These are phyloP conservation scores for Rhododendron molle DNA, from an alignment of 148 eudicot genomes.

Conservation along the genomic window DNA sequence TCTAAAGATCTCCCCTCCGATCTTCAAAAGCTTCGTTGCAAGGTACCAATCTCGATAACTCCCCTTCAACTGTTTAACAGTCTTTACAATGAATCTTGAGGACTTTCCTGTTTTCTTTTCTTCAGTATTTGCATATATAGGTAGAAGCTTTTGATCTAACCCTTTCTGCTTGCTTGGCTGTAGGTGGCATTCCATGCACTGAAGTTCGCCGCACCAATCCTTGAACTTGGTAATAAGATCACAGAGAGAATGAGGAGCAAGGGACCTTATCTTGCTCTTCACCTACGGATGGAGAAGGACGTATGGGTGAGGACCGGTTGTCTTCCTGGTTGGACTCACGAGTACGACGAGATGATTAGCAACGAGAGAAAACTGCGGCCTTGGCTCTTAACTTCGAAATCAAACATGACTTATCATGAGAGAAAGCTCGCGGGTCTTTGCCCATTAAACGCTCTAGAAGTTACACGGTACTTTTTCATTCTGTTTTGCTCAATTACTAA, in stretches of 20 bases:
- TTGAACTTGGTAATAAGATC: constrained; percentile 66
- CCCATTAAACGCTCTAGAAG: constrained; percentile 86
- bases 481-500: neutral
- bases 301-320: constrained; percentile 99
- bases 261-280: constrained; percentile 92
- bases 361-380: constrained; percentile 67
- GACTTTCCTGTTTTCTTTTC: neutral
- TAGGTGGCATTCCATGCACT: constrained; percentile 97
- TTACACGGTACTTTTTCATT: constrained; percentile 50
- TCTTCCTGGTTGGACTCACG: constrained; percentile 69
- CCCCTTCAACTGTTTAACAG: neutral
- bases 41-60: constrained; percentile 39
- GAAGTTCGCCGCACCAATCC: constrained; percentile 71
- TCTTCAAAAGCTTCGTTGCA: constrained; percentile 97
- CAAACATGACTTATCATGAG: constrained; percentile 82
- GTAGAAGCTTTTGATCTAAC: constrained; percentile 7
- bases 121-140: neutral
- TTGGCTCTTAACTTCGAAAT: constrained; percentile 76
- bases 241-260: constrained; percentile 80
- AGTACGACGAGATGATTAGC: constrained; percentile 62
- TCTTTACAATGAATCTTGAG: neutral
- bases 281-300: constrained; percentile 88
- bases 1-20: constrained; percentile 90
- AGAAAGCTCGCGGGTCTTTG: constrained; percentile 94
- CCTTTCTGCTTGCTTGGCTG: neutral